phyloP scores from a whole-genome alignment of 208 protist genomes.

The Porcisia hertigi region DNA sequence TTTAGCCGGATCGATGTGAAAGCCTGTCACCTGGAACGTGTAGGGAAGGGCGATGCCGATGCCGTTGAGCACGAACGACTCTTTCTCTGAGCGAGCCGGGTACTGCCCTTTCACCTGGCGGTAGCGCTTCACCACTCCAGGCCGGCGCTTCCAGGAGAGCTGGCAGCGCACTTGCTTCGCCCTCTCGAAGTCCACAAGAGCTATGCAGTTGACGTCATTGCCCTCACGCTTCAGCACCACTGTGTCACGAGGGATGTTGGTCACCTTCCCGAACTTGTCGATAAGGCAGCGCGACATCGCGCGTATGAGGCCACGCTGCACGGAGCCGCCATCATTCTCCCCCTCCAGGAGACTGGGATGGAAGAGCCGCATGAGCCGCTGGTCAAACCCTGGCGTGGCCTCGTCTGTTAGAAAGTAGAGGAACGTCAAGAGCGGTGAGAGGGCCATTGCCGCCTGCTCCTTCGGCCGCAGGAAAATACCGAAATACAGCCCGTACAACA shows the following conservation, averaged over 20 bases:
- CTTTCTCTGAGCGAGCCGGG: conserved; percentile 11
- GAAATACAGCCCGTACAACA: conserved; percentile 48
- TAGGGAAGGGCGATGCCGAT: conserved; percentile 29
- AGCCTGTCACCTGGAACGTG: conserved; percentile 75
- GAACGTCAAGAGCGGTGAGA: conserved; percentile 73
- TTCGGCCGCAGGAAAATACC: conserved; percentile 47
- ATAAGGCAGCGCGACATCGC: conserved; percentile 82
- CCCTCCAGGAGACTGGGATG: conserved; percentile 64
- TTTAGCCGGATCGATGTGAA: conserved; percentile 57
- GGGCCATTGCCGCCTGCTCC: conserved; percentile 26
- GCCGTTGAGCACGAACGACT: conserved; percentile 24
- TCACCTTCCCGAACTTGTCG: conserved; percentile 52
- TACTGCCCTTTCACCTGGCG: conserved; percentile 8
- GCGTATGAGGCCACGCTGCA: conserved; percentile 70
- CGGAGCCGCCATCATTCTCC: conserved; percentile 28
- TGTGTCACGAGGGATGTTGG: conserved; percentile 51
- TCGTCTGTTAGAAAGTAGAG: conserved; percentile 66
- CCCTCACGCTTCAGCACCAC: conserved; percentile 50
- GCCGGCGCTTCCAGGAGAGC: conserved; percentile 59
- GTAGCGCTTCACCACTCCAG: conserved; percentile 31
- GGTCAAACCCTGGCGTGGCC: conserved; percentile 70
- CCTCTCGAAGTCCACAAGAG: conserved; percentile 78
- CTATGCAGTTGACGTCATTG: conserved; percentile 64
- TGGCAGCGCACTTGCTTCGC: conserved; percentile 64
- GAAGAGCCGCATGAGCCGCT: conserved; percentile 71